phyloP scores from a whole-genome alignment of 2,329 filamentous ascomycete species.

The Pseudonectria buxi region DNA sequence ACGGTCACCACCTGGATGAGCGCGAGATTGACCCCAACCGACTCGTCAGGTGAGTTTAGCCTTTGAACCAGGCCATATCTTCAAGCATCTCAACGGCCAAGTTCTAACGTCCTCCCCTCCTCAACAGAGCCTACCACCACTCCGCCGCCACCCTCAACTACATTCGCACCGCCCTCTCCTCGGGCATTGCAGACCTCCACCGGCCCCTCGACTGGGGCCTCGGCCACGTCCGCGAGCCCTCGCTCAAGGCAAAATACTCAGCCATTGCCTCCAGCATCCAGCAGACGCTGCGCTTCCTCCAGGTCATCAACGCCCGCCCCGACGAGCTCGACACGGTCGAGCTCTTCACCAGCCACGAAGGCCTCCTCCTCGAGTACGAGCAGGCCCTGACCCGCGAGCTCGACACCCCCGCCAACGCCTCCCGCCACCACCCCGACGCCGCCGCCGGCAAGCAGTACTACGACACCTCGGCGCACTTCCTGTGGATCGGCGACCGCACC shows the following conservation, averaged over 20 bases:
- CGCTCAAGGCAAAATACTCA: constrained; percentile 79
- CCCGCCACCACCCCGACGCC: constrained; percentile 7
- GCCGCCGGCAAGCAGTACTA: constrained; percentile 61
- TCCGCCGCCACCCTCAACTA: constrained; percentile 94
- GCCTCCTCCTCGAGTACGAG: constrained; percentile 89
- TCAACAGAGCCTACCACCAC: constrained; percentile 85
- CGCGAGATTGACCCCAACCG: constrained; percentile 75
- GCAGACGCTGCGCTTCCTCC: constrained; percentile 89
- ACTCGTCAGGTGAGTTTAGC: constrained; percentile 58
- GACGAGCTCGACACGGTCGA: constrained; percentile 86
- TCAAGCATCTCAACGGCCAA: neutral
- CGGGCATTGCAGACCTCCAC: constrained; percentile 89
- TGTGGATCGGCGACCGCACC: constrained; percentile 97
- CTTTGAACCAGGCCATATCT: neutral
- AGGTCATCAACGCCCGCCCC: constrained; percentile 80
- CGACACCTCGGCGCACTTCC: constrained; percentile 91
- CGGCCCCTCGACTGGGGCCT: constrained; percentile 91
- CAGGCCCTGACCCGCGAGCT: constrained; percentile 74
- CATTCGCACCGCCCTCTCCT: constrained; percentile 73
- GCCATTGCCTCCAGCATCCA: constrained; percentile 79
- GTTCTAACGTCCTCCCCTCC: too few relatives aligned
- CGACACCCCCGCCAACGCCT: constrained; percentile 48
- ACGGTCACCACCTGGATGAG: constrained; percentile 73
- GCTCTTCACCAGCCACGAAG: constrained; percentile 92
- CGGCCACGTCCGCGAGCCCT: constrained; percentile 79